phyloP scores from a whole-genome alignment of 208 protist genomes.

The Acanthamoeba triangularis region DNA sequence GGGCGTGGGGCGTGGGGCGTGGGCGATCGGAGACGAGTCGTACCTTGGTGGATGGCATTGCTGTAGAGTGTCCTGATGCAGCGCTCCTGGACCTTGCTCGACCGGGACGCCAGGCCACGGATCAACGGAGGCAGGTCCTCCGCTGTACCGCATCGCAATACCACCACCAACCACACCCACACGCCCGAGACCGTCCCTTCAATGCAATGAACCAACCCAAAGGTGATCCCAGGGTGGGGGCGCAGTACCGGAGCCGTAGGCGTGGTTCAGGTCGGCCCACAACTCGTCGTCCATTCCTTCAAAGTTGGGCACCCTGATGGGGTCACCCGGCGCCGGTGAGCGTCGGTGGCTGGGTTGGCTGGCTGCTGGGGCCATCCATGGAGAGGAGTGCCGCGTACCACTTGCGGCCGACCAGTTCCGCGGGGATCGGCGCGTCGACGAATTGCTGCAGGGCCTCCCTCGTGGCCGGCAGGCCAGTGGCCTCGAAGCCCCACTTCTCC shows the following conservation, averaged over 20 bases:
- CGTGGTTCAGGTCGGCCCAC: not conserved
- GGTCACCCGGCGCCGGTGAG: not conserved
- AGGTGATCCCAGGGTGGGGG: not conserved
- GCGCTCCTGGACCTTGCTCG: not conserved
- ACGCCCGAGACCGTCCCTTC: not conserved
- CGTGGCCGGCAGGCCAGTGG: not conserved
- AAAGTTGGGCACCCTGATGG: not conserved
- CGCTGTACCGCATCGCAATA: not conserved
- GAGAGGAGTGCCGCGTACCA: not conserved
- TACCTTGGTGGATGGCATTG: conserved; percentile 25
- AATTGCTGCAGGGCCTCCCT: conserved; percentile 15
- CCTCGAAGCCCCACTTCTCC: not conserved
- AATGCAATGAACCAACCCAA: no score
- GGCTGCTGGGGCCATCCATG: no score
- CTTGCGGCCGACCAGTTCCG: not conserved
- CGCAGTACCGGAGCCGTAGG: conserved; percentile 6
- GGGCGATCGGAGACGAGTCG: no score
- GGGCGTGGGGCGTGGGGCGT: no score
- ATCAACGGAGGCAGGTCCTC: not conserved
- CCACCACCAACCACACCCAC: not conserved
- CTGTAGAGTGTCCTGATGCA: not conserved
- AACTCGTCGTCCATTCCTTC: not conserved
- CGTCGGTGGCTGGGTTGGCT: no score
- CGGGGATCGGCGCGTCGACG: conserved; percentile 15
- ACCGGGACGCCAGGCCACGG: conserved; percentile 4